These are phyloP conservation scores for Aspergillus glaucus DNA, from an alignment of 2,329 filamentous ascomycete species.

Conservation along the genomic window DNA sequence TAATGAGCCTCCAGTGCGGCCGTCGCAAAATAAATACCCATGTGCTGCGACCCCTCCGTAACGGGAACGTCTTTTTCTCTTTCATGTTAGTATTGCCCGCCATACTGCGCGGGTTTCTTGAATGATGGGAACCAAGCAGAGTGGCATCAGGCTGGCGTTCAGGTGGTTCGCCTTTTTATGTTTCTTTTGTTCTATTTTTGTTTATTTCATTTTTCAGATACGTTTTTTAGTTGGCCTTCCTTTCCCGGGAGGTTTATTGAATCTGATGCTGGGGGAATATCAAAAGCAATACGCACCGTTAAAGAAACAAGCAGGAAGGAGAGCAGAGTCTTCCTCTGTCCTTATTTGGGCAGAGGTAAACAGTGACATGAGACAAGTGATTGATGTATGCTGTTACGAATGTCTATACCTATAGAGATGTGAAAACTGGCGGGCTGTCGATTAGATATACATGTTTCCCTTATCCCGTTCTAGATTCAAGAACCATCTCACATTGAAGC, in stretches of 20 bases:
- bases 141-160: slow-evolving; percentile 40
- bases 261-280: slow-evolving; percentile 1
- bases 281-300: not conserved
- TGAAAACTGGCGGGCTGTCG: slow-evolving; percentile 20
- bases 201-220: slow-evolving; percentile 8
- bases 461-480: no score
- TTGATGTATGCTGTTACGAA: slow-evolving; percentile 36
- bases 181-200: slow-evolving; percentile 21
- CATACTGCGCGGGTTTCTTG: slow-evolving; percentile 18
- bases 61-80: slow-evolving; percentile 24
- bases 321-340: no score
- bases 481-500: no score
- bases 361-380: slow-evolving; percentile 4
- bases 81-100: slow-evolving; percentile 28
- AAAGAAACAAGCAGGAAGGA: no score
- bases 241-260: not conserved
- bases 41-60: slow-evolving; percentile 15
- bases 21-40: slow-evolving; percentile 43
- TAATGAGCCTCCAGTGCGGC: slow-evolving; percentile 32
- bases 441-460: not conserved
- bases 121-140: slow-evolving; percentile 31
- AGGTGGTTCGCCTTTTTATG: slow-evolving; percentile 28
- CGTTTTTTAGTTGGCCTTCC: slow-evolving; percentile 1
- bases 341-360: no score
- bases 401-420: slow-evolving; percentile 32